phyloP scores from a whole-genome alignment of 768 basidiomycete species.

The Lyophyllum semitale region DNA sequence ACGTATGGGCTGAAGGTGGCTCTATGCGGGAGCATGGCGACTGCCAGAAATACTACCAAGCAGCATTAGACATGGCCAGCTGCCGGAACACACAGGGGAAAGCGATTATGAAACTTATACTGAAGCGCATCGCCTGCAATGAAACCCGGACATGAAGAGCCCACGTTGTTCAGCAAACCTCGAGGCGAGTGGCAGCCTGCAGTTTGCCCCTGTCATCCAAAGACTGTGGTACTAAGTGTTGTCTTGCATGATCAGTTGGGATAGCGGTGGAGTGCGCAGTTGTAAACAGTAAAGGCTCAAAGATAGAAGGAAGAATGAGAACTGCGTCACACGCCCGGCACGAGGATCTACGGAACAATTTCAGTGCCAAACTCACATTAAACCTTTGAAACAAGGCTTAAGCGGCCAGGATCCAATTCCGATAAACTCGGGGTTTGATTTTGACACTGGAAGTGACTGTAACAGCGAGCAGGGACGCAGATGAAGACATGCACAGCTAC shows the following conservation, averaged over 20 bases:
- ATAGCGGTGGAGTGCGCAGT: not conserved
- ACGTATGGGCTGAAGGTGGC: not conserved
- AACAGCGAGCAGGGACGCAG: not conserved
- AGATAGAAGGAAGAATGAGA: too few relatives aligned
- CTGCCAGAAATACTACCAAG: not conserved
- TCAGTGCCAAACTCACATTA: not conserved
- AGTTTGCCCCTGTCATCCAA: not conserved
- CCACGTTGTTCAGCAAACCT: not conserved
- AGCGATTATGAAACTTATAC: not conserved
- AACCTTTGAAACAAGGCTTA: not conserved
- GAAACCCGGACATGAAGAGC: not conserved
- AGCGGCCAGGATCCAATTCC: not conserved
- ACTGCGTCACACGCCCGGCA: too few relatives aligned
- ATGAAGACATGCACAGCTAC: constrained; percentile 20
- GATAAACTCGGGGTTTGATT: not conserved
- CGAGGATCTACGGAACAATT: not conserved
- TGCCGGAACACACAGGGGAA: not conserved
- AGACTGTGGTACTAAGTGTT: not conserved
- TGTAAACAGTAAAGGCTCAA: not conserved
- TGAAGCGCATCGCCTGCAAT: not conserved
- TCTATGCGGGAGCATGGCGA: not conserved
- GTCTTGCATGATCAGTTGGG: not conserved
- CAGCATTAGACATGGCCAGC: not conserved
- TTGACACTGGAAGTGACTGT: not conserved
- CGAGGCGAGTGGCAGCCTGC: not conserved